Evolutionary conservation across 2,329 filamentous ascomycete species (phyloP).

Genomic region (Neophaeococcomyces aloes): DNA sequence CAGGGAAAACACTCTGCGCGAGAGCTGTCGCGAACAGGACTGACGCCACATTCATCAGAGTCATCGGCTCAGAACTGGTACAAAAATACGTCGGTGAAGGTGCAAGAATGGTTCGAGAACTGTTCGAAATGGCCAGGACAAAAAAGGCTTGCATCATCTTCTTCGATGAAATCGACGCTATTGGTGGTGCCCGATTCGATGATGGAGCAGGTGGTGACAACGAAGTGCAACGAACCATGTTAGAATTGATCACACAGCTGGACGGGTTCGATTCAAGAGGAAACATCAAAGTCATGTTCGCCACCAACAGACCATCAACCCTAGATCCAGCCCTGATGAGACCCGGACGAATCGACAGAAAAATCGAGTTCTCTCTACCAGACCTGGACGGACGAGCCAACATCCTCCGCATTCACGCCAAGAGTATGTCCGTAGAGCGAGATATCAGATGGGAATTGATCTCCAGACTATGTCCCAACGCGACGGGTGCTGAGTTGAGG

Average conservation of each 20-base stretch:
- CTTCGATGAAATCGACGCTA: constrained; percentile 96
- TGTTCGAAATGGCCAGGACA: constrained; percentile 98
- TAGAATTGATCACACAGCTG: constrained; percentile 93
- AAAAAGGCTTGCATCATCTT: constrained; percentile 99
- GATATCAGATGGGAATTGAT: constrained; percentile 99
- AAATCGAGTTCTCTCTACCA: constrained; percentile 96
- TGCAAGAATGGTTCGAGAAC: constrained; percentile 93
- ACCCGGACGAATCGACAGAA: constrained; percentile 92
- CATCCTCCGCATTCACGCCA: constrained; percentile 95
- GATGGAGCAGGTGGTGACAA: constrained; percentile 95
- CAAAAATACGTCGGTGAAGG: constrained; percentile 99
- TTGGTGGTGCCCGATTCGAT: constrained; percentile 91
- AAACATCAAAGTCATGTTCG: constrained; percentile 99
- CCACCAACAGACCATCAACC: constrained; percentile 90
- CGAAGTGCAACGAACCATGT: constrained; percentile 94
- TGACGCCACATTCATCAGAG: constrained; percentile 95
- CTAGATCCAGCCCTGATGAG: constrained; percentile 95
- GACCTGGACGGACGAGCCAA: constrained; percentile 96
- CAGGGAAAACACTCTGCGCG: constrained; percentile 97
- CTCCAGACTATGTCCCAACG: constrained; percentile 90
- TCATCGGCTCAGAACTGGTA: constrained; percentile 94
- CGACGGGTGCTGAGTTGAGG: constrained; percentile 87
- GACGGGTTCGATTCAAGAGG: constrained; percentile 93
- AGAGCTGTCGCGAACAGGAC: constrained; percentile 95
- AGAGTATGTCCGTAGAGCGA: constrained; percentile 98